Percentiles rank a stretch among this genome's conserved stretches.
phyloP scores from a whole-genome alignment of 306 rosid genomes.

The Sechiopsis laciniata region DNA sequence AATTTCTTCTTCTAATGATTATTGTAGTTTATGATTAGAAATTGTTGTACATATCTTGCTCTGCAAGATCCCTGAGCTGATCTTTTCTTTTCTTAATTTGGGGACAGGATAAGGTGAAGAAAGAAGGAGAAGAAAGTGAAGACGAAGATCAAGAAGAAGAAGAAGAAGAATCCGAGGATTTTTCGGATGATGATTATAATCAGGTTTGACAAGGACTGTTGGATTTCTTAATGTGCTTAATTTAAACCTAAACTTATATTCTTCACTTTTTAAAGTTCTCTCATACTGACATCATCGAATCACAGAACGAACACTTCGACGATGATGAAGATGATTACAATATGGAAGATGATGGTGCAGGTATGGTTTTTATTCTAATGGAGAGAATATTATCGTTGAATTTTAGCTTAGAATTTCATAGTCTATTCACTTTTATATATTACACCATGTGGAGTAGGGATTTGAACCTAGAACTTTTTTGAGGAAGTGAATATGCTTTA shows the following conservation, averaged over 20 bases:
- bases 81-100: not conserved
- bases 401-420: not conserved
- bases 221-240: not conserved
- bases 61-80: not conserved
- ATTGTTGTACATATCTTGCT: not conserved
- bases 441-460: not conserved
- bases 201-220: slow-evolving; percentile 12
- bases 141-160: slow-evolving; percentile 21
- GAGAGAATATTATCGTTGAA: not conserved
- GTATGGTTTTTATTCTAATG: slow-evolving; percentile 9
- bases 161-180: slow-evolving; percentile 13
- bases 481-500: not conserved
- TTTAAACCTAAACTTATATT: not conserved
- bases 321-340: slow-evolving; percentile 27
- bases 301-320: slow-evolving; percentile 21
- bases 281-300: not conserved
- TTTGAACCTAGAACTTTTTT: not conserved
- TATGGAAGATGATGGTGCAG: slow-evolving; percentile 25
- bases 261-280: not conserved
- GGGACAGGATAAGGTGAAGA: slow-evolving; percentile 19
- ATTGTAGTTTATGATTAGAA: not conserved
- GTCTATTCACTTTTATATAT: not conserved
- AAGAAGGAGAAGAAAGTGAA: slow-evolving; percentile 23
- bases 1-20: not conserved
- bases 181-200: slow-evolving; percentile 22